Base-by-base conservation (phyloP, 257 asterid genomes). In the Galeopsis tetrahit region DNA sequence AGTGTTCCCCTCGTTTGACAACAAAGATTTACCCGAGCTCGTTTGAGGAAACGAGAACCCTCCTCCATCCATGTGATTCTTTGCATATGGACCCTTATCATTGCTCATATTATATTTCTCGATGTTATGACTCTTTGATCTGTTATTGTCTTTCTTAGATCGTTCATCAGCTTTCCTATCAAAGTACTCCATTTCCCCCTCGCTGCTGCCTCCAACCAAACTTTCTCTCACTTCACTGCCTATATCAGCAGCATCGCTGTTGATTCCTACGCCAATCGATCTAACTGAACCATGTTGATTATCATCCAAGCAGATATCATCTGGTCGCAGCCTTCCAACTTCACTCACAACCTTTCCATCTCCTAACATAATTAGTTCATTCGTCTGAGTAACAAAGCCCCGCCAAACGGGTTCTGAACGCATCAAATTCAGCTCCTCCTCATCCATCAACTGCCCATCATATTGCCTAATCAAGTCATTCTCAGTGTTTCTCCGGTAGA, bases 251-350 rank as follows among this genome's bases (percentile, higher is more conserved):
- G 86, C 93, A 82, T 95, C 98, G 72, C 96, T 90, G 78, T 85
- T 95, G 71, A 95, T 88, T 68, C 99, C 98, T 33, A 95, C 99
- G 34, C 99, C 99, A 78, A 95, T 95, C n/a, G 99, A 95, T 79
- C 99, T 84, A 68, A 95, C 97, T 6, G 99, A 95, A 76, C 97
- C 94, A 6, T 95, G 97, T 62, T 87, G 98, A 81, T 92, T 96
- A 69, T 95, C 97, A 68, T 95, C 98, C 85, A 85, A 36, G 77
- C 88, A 83, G 31, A 80, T 73, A 81, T 90, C 96, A 74, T 87
- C 97, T 10, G 82, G 71, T n/a, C 68, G 83, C 40, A 83, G 74
- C 85, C 92, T 89, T 77, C 88, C 90, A 82, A 75, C 61, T 57
- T 93, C 95, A 68, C 71, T 82, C 76, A 77, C 69, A 73, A 75